Evolutionary conservation across 352 stramenopile genomes (phyloP).

Genomic region (Pythium volutum): DNA sequence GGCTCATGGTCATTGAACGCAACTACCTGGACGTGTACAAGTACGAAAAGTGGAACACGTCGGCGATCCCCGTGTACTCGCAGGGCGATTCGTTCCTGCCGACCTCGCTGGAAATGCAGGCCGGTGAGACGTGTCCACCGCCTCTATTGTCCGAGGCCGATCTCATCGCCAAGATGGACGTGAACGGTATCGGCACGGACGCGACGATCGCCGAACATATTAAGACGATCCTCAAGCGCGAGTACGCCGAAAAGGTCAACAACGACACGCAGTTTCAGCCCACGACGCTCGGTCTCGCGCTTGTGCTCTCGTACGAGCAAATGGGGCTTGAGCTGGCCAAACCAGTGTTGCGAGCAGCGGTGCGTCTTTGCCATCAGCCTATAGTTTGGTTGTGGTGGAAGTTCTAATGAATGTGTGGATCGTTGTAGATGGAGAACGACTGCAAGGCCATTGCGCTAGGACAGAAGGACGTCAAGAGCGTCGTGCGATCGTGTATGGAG

Average conservation of each 20-base stretch:
- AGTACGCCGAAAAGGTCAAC: conserved; percentile 96
- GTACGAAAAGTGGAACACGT: conserved; percentile 92
- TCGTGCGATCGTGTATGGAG: conserved; percentile 81
- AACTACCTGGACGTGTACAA: conserved; percentile 96
- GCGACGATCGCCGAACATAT: conserved; percentile 98
- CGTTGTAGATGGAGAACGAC: conserved; percentile 88
- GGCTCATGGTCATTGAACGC: conserved; percentile 89
- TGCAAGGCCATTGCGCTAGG: conserved; percentile 86
- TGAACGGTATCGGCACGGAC: conserved; percentile 94
- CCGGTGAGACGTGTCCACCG: conserved; percentile 81
- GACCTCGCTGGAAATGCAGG: conserved; percentile 61
- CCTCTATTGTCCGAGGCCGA: conserved; percentile 90
- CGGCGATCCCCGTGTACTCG: conserved; percentile 83
- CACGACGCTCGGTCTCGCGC: conserved; percentile 83
- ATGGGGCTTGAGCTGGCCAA: conserved; percentile 97
- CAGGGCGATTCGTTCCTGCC: conserved; percentile 73
- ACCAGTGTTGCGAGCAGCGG: conserved; percentile 89
- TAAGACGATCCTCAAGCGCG: conserved; percentile 96
- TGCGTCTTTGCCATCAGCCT: conserved; percentile 24
- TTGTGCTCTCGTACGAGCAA: conserved; percentile 91
- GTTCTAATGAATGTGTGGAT: not conserved
- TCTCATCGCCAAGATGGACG: conserved; percentile 93
- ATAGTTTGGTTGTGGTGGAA: not conserved
- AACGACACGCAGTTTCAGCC: conserved; percentile 92
- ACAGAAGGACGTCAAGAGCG: conserved; percentile 68